Evolutionary conservation across 345 rosid genomes (phyloP), one percentile per base, ranked within the genome.

Genomic region (Eucalyptus lansdowneana): DNA sequence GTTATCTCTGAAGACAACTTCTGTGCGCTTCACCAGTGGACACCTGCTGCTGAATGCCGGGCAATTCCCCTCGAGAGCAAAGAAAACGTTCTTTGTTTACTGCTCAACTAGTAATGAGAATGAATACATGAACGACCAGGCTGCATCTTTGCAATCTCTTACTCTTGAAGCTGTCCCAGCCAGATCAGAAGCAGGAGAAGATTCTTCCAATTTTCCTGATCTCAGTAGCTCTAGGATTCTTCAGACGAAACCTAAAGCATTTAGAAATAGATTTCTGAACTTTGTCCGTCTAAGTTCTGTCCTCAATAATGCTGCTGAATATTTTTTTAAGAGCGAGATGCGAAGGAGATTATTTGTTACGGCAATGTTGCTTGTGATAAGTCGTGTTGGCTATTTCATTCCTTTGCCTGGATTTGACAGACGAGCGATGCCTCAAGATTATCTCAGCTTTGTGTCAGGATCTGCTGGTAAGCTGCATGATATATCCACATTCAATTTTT

Each of bases 331-430:
- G 92, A 97, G 99, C n/a, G 99, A 97, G 94, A 97, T 96, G 87
- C 92, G 97, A 86, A 92, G 97, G 90, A 95, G 99, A 93, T 92
- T 97, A 85, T 96, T 95, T 91, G 95, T 97, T 53, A 96, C 99
- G 0, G 97, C 97, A 90, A 80, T 92, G 14, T 90, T 96, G 87
- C 91, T 97, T 87, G 93, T 97, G 50, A 89, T 96, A 80, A 96
- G 99, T 91, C 98, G 98, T 89, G 92, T 96, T 90, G 99, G 99
- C 85, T 96, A 97, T 92, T 97, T 94, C 90, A 93, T 97, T 89
- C 99, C 99, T 89, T 90, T 97, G 86, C 99, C 99, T 90, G 99
- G 99, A 56, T 97, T 94, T 86, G 97, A 96, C 92, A 95, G 98
- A 91, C 94, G 95, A 90, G 91, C 95, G 91, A 94, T 97, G 87